Percentiles rank a stretch among this genome's conserved stretches.
phyloP scores from a whole-genome alignment of 176 grass and related monocot genomes.

The Oryza coarctata region DNA sequence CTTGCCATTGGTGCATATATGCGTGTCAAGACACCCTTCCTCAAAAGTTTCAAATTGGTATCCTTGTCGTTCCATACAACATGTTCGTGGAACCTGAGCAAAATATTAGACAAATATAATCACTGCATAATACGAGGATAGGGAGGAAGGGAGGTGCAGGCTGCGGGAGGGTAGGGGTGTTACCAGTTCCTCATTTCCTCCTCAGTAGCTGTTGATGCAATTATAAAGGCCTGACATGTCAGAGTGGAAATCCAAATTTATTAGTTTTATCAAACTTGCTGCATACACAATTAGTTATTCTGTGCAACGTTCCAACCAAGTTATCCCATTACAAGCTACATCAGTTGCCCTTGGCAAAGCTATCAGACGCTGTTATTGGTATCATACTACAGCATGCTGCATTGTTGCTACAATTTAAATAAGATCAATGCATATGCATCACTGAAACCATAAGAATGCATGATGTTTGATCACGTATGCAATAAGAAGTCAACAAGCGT shows the following conservation, averaged over 20 bases:
- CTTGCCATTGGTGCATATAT: slow-evolving; percentile 97
- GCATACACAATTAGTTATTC: not conserved
- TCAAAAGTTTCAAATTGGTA: slow-evolving; percentile 81
- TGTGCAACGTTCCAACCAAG: not conserved
- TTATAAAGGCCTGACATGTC: slow-evolving; percentile 78
- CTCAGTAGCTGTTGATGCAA: slow-evolving; percentile 90
- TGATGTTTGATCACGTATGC: not conserved
- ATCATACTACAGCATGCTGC: not conserved
- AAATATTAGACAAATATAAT: not conserved
- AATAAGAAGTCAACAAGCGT: not conserved
- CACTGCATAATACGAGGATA: not conserved
- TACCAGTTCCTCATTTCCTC: slow-evolving; percentile 97
- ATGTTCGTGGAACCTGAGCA: slow-evolving; percentile 83
- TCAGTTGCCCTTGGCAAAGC: not conserved
- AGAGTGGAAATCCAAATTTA: slow-evolving; percentile 11
- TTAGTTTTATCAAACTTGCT: slow-evolving; percentile 5
- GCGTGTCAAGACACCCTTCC: slow-evolving; percentile 89
- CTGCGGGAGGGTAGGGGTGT: slow-evolving; percentile 4
- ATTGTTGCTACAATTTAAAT: not conserved
- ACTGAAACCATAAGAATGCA: slow-evolving; percentile 12
- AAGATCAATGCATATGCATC: not conserved
- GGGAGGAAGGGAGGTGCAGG: not conserved
- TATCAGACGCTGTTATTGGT: not conserved
- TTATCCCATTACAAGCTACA: not conserved
- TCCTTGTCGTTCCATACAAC: slow-evolving; percentile 93